These are phyloP conservation scores for Leccinum olivaceopallidum DNA, from an alignment of 768 basidiomycete species.

Conservation along the genomic window DNA sequence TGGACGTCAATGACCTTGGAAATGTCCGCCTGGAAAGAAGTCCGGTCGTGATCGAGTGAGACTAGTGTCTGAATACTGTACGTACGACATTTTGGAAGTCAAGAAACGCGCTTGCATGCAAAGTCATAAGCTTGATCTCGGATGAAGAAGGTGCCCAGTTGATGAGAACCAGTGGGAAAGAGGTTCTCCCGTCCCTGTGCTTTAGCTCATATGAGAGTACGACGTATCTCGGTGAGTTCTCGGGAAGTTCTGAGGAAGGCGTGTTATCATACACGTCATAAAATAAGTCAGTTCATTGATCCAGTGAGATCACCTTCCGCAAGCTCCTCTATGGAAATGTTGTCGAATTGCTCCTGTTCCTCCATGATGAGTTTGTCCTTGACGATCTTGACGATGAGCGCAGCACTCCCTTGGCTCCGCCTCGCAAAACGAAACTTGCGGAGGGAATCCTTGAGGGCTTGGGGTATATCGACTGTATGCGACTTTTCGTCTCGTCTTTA, in stretches of 20 bases:
- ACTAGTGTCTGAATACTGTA: conserved; percentile 7
- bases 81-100: conserved; percentile 79
- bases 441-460: conserved; percentile 72
- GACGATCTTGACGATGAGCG: conserved; percentile 89
- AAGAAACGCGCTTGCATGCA: conserved; percentile 81
- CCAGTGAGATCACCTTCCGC: conserved; percentile 63
- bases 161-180: conserved; percentile 81
- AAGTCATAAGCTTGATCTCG: conserved; percentile 73
- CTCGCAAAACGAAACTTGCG: conserved; percentile 82
- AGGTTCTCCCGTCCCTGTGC: conserved; percentile 80
- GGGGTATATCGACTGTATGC: conserved; percentile 82
- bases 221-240: conserved; percentile 84
- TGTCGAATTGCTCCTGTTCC: conserved; percentile 77
- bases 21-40: conserved; percentile 58
- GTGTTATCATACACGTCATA: neutral
- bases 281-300: neutral
- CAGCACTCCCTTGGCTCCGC: conserved; percentile 66
- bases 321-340: conserved; percentile 78
- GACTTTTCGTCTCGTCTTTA: conserved; percentile 17
- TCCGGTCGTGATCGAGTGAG: conserved; percentile 3
- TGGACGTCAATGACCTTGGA: conserved; percentile 79
- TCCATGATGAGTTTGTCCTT: conserved; percentile 79
- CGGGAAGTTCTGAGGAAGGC: conserved; percentile 71
- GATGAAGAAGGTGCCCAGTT: conserved; percentile 85
- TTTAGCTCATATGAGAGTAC: conserved; percentile 80